Evolutionary conservation across 2,329 filamentous ascomycete species (phyloP).

Genomic region (Sporothrix brunneoviolacea): DNA sequence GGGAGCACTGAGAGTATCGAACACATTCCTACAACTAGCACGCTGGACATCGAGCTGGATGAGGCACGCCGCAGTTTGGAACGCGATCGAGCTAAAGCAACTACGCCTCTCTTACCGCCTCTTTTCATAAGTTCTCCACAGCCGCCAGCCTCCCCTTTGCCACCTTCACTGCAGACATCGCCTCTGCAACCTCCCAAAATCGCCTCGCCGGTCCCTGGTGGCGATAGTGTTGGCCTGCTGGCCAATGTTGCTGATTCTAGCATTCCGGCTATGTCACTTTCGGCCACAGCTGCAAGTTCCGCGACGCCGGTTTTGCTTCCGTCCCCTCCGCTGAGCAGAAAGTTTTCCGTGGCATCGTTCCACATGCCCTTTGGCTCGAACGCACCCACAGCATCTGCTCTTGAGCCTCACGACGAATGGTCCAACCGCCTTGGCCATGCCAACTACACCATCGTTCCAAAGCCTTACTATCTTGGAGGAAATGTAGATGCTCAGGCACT

Average conservation of each 20-base stretch:
- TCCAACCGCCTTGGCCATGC: constrained; percentile 80
- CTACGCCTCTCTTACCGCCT: constrained; percentile 80
- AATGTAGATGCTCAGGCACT: constrained; percentile 48
- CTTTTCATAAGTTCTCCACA: constrained; percentile 53
- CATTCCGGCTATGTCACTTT: constrained; percentile 10
- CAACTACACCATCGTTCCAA: constrained; percentile 81
- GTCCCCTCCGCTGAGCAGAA: constrained; percentile 69
- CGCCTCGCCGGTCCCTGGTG: constrained; percentile 40
- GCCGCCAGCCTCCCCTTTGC: constrained; percentile 28
- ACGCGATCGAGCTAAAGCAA: constrained; percentile 56
- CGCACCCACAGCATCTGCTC: constrained; percentile 16
- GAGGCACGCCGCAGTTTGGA: constrained; percentile 42
- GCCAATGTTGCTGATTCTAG: neutral
- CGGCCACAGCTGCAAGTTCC: neutral
- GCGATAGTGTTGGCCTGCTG: neutral
- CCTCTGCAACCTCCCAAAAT: constrained; percentile 82
- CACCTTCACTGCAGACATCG: constrained; percentile 55
- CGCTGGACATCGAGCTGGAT: constrained; percentile 39
- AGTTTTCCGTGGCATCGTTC: constrained; percentile 73
- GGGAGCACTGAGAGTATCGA: constrained; percentile 52
- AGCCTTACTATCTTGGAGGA: constrained; percentile 61
- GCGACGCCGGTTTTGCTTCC: constrained; percentile 27
- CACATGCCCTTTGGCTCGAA: constrained; percentile 42
- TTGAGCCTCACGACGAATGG: constrained; percentile 73
- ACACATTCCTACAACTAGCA: constrained; percentile 11